Evolutionary conservation across 768 basidiomycete genomes (phyloP).

Genomic region (Phlegmacium glaucopus): DNA sequence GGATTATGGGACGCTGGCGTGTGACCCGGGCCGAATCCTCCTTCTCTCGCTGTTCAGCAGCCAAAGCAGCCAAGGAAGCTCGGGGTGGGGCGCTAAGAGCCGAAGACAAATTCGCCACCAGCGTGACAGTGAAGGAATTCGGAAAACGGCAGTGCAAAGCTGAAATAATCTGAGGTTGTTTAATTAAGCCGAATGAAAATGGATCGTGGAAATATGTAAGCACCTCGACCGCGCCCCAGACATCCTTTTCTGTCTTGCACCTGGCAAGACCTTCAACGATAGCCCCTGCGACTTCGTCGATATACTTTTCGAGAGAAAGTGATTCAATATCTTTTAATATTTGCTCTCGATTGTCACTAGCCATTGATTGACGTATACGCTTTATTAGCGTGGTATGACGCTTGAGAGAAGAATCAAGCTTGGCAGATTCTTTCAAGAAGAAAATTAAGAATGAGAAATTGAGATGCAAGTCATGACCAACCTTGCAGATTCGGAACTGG

Average conservation of each 20-base stretch:
- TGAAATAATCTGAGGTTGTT: conserved; percentile 68
- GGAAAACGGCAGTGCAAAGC: conserved; percentile 87
- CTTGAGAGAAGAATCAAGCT: conserved; percentile 92
- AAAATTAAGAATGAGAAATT: neutral
- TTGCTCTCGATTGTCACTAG: conserved; percentile 76
- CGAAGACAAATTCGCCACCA: conserved; percentile 57
- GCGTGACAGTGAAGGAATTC: conserved; percentile 67
- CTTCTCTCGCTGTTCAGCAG: conserved; percentile 84
- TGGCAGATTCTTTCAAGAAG: conserved; percentile 53
- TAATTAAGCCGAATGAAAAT: conserved; percentile 1
- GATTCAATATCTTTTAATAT: conserved; percentile 91
- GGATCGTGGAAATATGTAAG: conserved; percentile 2
- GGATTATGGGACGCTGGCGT: conserved; percentile 81
- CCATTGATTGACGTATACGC: conserved; percentile 84
- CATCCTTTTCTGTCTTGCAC: conserved; percentile 91
- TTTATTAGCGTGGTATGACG: conserved; percentile 96
- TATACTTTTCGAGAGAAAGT: conserved; percentile 90
- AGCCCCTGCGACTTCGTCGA: conserved; percentile 90
- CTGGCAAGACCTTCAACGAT: conserved; percentile 79
- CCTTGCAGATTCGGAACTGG: conserved; percentile 40
- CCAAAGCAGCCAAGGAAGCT: conserved; percentile 50
- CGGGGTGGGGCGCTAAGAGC: conserved; percentile 60
- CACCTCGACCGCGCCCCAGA: conserved; percentile 93
- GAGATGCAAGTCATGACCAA: conserved; percentile 20
- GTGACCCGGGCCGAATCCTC: conserved; percentile 79